These are phyloP conservation scores for Aspergillus neoniger DNA, from an alignment of 2,329 filamentous ascomycete species.

Conservation along the genomic window DNA sequence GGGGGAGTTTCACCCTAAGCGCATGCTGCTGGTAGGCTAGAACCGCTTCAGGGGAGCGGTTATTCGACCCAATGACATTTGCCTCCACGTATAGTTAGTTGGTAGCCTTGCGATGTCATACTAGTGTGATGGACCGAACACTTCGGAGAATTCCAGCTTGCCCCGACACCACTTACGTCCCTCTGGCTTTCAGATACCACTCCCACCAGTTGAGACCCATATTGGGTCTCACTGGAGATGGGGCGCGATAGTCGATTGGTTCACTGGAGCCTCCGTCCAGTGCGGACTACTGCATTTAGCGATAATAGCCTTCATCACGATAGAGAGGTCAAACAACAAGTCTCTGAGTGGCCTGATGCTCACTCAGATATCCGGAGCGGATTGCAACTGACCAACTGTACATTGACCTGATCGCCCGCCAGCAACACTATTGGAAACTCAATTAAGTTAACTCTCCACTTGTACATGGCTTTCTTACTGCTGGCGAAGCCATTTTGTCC, in stretches of 20 bases:
- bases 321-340: not conserved
- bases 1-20: not conserved
- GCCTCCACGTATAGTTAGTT: not conserved
- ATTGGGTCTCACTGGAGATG: not conserved
- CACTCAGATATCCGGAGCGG: not conserved
- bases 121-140: not conserved
- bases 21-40: not conserved
- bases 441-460: not conserved
- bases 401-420: not conserved
- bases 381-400: not conserved
- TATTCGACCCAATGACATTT: not conserved
- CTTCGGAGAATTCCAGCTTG: not conserved
- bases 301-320: not conserved
- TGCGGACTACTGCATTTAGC: not conserved
- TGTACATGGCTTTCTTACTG: not conserved
- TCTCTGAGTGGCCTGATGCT: not conserved
- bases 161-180: not conserved
- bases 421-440: not conserved
- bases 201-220: not conserved
- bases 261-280: not conserved
- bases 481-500: not conserved
- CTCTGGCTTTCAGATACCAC: not conserved
- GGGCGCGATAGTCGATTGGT: not conserved
- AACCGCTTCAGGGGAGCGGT: not conserved
- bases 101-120: slow-evolving; percentile 1